Percentiles rank a stretch among this genome's conserved stretches.
phyloP scores from a whole-genome alignment of 2,329 filamentous ascomycete genomes.

The Claviceps capensis region DNA sequence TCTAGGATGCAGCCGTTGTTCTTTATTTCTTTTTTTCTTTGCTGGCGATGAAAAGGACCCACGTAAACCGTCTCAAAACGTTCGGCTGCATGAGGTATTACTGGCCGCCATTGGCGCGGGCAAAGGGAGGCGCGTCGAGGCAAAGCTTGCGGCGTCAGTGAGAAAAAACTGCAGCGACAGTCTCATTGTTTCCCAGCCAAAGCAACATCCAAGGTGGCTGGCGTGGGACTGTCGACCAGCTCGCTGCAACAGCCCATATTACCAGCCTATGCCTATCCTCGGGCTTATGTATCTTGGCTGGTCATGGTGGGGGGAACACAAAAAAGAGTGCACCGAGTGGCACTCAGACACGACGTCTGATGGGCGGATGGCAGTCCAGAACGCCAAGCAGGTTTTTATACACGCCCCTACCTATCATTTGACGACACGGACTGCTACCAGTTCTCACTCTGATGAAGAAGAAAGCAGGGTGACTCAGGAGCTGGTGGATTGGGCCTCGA shows the following conservation, averaged over 20 bases:
- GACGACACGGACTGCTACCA: neutral
- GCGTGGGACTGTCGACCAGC: neutral
- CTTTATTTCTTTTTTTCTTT: no score
- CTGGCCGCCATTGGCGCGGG: neutral
- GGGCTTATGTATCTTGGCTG: neutral
- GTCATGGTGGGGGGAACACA: constrained; percentile 1
- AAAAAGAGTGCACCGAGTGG: neutral
- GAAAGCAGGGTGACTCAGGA: neutral
- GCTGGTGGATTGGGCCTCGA: neutral
- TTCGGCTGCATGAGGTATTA: neutral
- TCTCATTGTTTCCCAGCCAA: neutral
- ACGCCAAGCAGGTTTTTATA: neutral
- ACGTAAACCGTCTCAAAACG: neutral
- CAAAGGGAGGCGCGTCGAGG: no score
- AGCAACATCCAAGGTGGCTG: neutral
- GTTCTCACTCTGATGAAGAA: neutral
- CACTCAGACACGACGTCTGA: neutral
- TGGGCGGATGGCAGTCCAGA: neutral
- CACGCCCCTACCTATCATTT: neutral
- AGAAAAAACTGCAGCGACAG: no score
- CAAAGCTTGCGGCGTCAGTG: no score
- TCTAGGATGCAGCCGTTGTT: no score
- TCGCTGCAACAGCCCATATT: neutral
- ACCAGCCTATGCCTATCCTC: neutral
- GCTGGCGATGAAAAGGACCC: neutral